Evolutionary conservation across 2,329 filamentous ascomycete genomes (phyloP).

Genomic region (Neofusicoccum sp.): DNA sequence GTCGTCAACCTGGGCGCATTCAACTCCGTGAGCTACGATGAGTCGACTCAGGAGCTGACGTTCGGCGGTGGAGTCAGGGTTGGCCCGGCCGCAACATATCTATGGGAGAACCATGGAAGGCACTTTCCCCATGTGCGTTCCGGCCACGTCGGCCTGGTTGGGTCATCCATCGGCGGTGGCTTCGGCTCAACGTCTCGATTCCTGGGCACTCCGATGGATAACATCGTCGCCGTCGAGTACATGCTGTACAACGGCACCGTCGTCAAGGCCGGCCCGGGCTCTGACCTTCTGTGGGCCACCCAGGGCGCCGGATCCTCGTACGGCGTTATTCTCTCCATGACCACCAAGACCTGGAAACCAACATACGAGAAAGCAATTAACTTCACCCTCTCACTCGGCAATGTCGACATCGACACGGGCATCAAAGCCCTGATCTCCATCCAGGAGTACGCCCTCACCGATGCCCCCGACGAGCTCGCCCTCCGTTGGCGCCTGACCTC

Average conservation of each 20-base stretch:
- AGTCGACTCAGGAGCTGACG: conserved; percentile 19
- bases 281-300: conserved; percentile 13
- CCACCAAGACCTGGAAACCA: conserved; percentile 22
- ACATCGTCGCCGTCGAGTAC: conserved; percentile 22
- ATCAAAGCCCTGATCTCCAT: conserved; percentile 21
- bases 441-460: conserved; percentile 22
- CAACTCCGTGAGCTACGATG: conserved; percentile 19
- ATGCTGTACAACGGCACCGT: conserved; percentile 15
- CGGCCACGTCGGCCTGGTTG: conserved; percentile 22
- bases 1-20: conserved; percentile 23
- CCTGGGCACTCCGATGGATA: conserved; percentile 23
- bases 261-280: background rate
- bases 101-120: conserved; percentile 24
- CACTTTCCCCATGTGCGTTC: conserved; percentile 25
- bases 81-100: conserved; percentile 22
- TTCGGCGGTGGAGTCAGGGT: conserved; percentile 24
- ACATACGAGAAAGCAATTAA: conserved; percentile 20
- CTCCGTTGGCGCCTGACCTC: conserved; percentile 23
- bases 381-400: conserved; percentile 22
- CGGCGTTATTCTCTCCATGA: conserved; percentile 22
- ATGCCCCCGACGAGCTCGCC: conserved; percentile 24
- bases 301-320: conserved; percentile 24
- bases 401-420: conserved; percentile 21
- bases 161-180: conserved; percentile 22
- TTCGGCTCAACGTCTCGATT: conserved; percentile 24